phyloP scores from a whole-genome alignment of 2,329 filamentous ascomycete genomes.

The Delphinella strobiligena region DNA sequence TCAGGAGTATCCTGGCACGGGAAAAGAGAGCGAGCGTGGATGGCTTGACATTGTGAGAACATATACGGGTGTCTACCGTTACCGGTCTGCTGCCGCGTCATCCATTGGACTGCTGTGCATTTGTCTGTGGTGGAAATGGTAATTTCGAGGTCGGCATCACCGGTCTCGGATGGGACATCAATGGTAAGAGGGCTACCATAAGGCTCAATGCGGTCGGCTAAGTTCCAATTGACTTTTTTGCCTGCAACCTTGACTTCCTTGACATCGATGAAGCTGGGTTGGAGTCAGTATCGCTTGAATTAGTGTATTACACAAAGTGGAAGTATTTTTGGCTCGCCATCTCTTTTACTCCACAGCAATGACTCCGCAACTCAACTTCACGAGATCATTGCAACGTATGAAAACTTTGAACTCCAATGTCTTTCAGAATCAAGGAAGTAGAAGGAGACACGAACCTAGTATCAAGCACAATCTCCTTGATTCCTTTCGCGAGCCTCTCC shows the following conservation, averaged over 20 bases:
- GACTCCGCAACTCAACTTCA: too few relatives aligned
- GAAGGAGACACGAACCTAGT: slow-evolving; percentile 40
- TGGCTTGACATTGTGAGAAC: slow-evolving; percentile 96
- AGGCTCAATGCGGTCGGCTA: slow-evolving; percentile 59
- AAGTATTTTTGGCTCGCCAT: not conserved
- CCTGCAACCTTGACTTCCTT: slow-evolving; percentile 58
- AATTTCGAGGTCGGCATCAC: slow-evolving; percentile 43
- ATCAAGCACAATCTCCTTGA: slow-evolving; percentile 70
- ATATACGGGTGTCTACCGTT: slow-evolving; percentile 96
- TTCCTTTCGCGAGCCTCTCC: slow-evolving; percentile 61
- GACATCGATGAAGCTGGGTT: slow-evolving; percentile 55
- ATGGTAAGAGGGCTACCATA: slow-evolving; percentile 63
- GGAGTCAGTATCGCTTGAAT: too few relatives aligned
- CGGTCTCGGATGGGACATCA: slow-evolving; percentile 30
- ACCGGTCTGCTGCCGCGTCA: slow-evolving; percentile 83
- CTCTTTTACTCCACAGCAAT: too few relatives aligned
- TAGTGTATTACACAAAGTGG: too few relatives aligned
- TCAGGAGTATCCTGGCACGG: slow-evolving; percentile 97
- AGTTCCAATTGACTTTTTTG: slow-evolving; percentile 52
- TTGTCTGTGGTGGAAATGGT: slow-evolving; percentile 68
- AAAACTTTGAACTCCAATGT: too few relatives aligned
- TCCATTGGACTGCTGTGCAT: slow-evolving; percentile 91
- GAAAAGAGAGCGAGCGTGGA: slow-evolving; percentile 85
- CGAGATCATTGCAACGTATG: slow-evolving; percentile 1
- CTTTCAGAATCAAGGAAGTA: too few relatives aligned